Evolutionary conservation across 495 filamentous ascomycete genomes (phyloP), one percentile per base, ranked within the genome.

Genomic region (Lepraria neglecta): DNA sequence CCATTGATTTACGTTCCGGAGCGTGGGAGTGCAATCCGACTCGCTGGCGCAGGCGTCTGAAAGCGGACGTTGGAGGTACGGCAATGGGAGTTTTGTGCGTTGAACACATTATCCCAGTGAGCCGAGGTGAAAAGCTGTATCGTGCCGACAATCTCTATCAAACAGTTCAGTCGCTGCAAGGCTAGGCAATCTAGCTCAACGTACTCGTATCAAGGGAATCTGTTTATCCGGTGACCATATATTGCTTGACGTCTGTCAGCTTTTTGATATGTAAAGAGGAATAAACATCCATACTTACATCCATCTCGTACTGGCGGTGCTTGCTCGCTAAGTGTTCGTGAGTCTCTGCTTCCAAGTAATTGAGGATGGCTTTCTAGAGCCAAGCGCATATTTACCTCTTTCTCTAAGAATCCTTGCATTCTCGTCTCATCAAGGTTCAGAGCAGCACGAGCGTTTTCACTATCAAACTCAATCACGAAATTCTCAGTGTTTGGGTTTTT

Each of bases 381-480:
- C 14, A 19, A 35, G 28, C 28, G 1, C 19, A 54, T 12, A 17
- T 7, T 52, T 63, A 67, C 64, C 35, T 71, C 59, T 3, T 53
- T 43, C 14, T 61, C 52, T 14, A 79, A 62, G 3, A 77, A 64
- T 21, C 55, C 56, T 10, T 65, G 28, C n/a, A 87, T 59, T 14
- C 84, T 76, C 0, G 70, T 64, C 0, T 68, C 63, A 0, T 73
- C 65, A 35, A 90, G 62, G 69, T 92, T 75, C 40, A 83, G 80
- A 5, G 82, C 84, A 64, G 83, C 83, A 65, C 74, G 82, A 17
- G 86, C 85, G 64, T 78, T 75, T 12, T 84, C 76, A 27, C 78
- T 78, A 35, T 86, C 84, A 71, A 90, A 91, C 58, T 90, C 85
- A 15, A 92, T 75, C 21, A 87, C 81, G 66, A 92, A 90, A 64